A percentile compares a stretch with the other conserved stretches of the same genome.
Conservation (phyloP, 2,329 filamentous ascomycete genomes). For the Microsporum audouinii region DNA sequence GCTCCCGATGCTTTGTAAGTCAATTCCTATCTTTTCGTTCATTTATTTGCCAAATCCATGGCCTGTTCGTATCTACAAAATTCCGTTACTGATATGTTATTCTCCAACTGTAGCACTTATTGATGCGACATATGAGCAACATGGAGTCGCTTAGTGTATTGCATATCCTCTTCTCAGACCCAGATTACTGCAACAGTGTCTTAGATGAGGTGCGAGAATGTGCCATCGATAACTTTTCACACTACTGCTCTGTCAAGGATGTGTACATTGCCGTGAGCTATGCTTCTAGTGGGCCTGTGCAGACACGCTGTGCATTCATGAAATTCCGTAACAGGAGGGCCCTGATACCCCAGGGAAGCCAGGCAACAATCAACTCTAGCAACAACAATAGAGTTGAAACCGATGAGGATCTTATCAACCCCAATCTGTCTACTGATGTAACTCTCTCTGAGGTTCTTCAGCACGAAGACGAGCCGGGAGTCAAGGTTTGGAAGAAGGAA, state of each 20-base stretch:
- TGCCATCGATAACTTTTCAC: constrained; percentile 16
- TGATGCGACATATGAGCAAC: constrained; percentile 16
- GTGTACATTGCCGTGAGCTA: constrained; percentile 19
- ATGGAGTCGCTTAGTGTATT: constrained; percentile 17
- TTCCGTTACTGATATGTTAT: background rate
- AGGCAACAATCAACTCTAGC: background rate
- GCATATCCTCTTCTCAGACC: constrained; percentile 16
- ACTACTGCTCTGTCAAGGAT: constrained; percentile 13
- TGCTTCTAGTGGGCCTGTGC: constrained; percentile 8
- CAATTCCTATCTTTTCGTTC: background rate
- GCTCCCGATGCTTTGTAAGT: constrained; percentile 18
- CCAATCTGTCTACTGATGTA: background rate
- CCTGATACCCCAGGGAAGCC: background rate
- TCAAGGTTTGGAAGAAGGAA: constrained; percentile 20
- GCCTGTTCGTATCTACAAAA: background rate
- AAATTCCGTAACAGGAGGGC: background rate
- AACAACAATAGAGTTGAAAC: background rate
- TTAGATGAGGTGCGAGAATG: constrained; percentile 16
- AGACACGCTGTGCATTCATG: background rate
- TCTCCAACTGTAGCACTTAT: constrained; percentile 12
- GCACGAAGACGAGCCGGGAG: constrained; percentile 13
- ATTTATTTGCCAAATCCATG: background rate
- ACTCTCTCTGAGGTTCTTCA: constrained; percentile 7
- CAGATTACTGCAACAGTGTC: constrained; percentile 12
- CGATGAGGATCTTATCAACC: constrained; percentile 7